phyloP scores from a whole-genome alignment of 208 protist genomes.

The Acanthamoeba healyi region DNA sequence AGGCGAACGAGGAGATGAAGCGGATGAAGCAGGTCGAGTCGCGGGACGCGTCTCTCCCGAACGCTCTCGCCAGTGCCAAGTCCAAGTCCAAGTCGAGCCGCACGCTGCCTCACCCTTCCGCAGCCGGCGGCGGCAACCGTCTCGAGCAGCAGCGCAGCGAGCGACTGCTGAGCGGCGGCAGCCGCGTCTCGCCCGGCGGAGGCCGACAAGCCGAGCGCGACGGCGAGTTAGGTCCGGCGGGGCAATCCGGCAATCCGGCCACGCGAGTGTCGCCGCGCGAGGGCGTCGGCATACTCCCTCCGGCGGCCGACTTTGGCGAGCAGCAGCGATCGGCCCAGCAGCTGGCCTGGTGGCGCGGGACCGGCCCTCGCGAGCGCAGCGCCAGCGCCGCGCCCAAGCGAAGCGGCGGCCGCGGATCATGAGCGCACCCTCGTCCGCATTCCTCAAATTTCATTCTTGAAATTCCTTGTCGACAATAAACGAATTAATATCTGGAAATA shows the following conservation, averaged over 20 bases:
- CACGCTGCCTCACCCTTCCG: neutral
- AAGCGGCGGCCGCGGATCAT: neutral
- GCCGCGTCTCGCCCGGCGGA: neutral
- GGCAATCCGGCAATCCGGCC: neutral
- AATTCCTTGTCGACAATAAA: no score
- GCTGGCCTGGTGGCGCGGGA: conserved; percentile 23
- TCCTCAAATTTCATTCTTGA: no score
- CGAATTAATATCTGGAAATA: no score
- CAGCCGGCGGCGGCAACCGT: neutral
- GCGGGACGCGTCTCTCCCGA: neutral
- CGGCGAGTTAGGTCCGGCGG: neutral
- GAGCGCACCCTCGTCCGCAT: no score
- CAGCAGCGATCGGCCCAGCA: neutral
- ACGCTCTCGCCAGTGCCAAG: neutral
- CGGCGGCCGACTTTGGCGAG: neutral
- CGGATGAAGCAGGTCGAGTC: conserved; percentile 18
- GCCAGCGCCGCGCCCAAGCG: conserved; percentile 7
- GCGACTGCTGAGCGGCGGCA: neutral
- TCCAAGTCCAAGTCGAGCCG: neutral
- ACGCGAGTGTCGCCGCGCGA: neutral
- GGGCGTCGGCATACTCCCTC: neutral
- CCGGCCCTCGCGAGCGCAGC: neutral
- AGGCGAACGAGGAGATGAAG: conserved; percentile 29
- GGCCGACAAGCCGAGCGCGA: no score
- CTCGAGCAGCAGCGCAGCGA: conserved; percentile 14